Evolutionary conservation across 75 land plant species (phyloP).

Genomic region (Pinus albicaulis): DNA sequence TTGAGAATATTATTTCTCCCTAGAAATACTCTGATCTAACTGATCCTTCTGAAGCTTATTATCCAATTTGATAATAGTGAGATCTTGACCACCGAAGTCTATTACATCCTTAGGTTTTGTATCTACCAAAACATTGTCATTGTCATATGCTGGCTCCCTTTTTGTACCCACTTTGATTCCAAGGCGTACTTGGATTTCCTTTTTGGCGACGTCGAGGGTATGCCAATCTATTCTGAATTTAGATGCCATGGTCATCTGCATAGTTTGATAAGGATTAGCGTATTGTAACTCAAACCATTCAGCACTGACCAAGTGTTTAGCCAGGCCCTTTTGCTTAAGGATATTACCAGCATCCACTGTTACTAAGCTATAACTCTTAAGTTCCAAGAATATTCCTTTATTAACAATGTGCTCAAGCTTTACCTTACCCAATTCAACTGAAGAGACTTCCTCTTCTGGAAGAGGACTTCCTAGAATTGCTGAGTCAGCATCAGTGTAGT

Average conservation of each 20-base stretch:
- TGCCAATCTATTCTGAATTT: background rate
- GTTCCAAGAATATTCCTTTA: background rate
- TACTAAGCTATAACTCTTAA: background rate
- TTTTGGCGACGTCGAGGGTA: background rate
- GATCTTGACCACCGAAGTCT: too few relatives aligned
- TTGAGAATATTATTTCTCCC: too few relatives aligned
- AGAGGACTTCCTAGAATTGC: too few relatives aligned
- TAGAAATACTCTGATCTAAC: too few relatives aligned
- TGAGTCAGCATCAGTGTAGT: too few relatives aligned
- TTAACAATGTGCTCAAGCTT: background rate
- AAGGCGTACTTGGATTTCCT: background rate
- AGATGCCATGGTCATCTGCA: too few relatives aligned
- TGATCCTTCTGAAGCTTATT: too few relatives aligned
- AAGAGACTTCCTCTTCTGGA: too few relatives aligned
- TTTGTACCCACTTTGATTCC: background rate
- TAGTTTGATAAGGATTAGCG: background rate
- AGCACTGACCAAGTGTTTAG: background rate
- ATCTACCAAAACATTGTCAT: too few relatives aligned
- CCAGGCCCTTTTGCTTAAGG: background rate
- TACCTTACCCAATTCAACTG: background rate
- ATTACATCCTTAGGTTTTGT: too few relatives aligned
- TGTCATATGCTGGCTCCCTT: background rate
- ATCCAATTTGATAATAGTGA: too few relatives aligned
- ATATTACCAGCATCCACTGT: too few relatives aligned
- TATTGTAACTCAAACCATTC: background rate